Evolutionary conservation across 1,284 basidiomycete genomes (phyloP).

Genomic region (Ceratobasidium sp.): DNA sequence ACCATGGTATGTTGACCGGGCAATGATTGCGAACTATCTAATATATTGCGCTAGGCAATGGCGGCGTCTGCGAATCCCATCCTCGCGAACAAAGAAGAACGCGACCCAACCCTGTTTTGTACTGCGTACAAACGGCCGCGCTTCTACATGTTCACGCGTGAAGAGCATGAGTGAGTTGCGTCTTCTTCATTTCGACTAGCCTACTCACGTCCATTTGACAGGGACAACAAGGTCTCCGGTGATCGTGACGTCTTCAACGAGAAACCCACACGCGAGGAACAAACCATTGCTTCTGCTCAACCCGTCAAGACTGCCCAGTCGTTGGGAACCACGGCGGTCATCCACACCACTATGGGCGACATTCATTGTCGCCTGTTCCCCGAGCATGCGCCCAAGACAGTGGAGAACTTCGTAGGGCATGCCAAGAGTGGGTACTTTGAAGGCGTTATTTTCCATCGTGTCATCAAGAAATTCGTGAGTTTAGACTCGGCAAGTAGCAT

Average conservation of each 20-base stretch:
- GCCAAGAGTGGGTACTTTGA: slow-evolving; percentile 94
- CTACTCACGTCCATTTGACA: slow-evolving; percentile 47
- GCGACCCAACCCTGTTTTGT: slow-evolving; percentile 92
- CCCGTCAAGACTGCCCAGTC: slow-evolving; percentile 60
- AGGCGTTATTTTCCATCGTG: slow-evolving; percentile 93
- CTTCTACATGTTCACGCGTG: slow-evolving; percentile 96
- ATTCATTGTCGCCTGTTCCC: slow-evolving; percentile 93
- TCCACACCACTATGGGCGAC: slow-evolving; percentile 96
- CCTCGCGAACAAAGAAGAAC: slow-evolving; percentile 77
- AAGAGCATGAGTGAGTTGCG: slow-evolving; percentile 81
- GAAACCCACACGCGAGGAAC: slow-evolving; percentile 94
- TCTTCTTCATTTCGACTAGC: neutral
- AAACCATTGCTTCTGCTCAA: slow-evolving; percentile 80
- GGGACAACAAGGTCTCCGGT: slow-evolving; percentile 77
- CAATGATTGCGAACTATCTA: neutral
- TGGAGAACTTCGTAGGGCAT: slow-evolving; percentile 97
- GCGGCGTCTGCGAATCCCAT: slow-evolving; percentile 96
- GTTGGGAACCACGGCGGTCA: slow-evolving; percentile 77
- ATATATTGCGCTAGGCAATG: slow-evolving; percentile 69
- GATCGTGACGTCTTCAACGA: slow-evolving; percentile 99
- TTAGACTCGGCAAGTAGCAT: neutral
- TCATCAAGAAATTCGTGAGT: slow-evolving; percentile 91
- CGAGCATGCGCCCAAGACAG: slow-evolving; percentile 88
- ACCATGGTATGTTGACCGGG: slow-evolving; percentile 67
- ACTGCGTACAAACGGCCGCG: slow-evolving; percentile 91